These are phyloP conservation scores for Phyllosticta citrichinensis DNA, from an alignment of 2,329 filamentous ascomycete genomes.

Conservation along the genomic window DNA sequence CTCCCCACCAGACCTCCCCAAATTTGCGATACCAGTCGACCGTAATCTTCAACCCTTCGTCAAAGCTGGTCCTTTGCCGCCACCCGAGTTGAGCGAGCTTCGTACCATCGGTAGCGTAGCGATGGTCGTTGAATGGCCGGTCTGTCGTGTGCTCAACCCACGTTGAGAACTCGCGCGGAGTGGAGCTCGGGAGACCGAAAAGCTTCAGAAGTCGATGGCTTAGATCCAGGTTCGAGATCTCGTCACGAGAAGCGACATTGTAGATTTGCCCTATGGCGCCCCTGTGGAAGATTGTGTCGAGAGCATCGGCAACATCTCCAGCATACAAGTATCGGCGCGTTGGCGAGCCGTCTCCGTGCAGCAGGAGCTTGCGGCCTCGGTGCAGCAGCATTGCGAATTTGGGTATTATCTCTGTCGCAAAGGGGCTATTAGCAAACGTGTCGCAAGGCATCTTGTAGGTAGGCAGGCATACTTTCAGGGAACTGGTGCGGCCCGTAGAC, in stretches of 20 bases:
- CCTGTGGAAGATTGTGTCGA: constrained; percentile 75
- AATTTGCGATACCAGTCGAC: constrained; percentile 31
- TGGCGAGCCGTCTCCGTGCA: constrained; percentile 68
- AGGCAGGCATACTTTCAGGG: constrained; percentile 57
- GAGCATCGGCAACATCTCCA: constrained; percentile 68
- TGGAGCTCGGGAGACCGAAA: constrained; percentile 41
- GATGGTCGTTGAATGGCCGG: constrained; percentile 48
- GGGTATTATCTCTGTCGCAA: constrained; percentile 61
- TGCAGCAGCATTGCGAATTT: constrained; percentile 69
- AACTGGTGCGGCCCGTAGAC: constrained; percentile 80
- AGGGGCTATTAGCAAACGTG: constrained; percentile 6
- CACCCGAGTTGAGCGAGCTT: constrained; percentile 29
- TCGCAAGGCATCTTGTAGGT: not conserved
- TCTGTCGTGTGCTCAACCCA: constrained; percentile 69
- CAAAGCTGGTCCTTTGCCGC: constrained; percentile 26
- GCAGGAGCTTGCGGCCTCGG: constrained; percentile 54
- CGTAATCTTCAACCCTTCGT: constrained; percentile 25
- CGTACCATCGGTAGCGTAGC: constrained; percentile 29
- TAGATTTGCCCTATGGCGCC: constrained; percentile 67
- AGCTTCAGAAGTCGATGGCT: constrained; percentile 55
- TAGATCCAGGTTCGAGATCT: constrained; percentile 64
- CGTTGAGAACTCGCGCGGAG: constrained; percentile 41
- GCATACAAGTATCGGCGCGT: constrained; percentile 70
- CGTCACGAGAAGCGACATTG: constrained; percentile 70
- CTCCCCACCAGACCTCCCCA: constrained; percentile 32